Conservation (phyloP, 179 eudicot species). For the Amaranthus tricolor region DNA sequence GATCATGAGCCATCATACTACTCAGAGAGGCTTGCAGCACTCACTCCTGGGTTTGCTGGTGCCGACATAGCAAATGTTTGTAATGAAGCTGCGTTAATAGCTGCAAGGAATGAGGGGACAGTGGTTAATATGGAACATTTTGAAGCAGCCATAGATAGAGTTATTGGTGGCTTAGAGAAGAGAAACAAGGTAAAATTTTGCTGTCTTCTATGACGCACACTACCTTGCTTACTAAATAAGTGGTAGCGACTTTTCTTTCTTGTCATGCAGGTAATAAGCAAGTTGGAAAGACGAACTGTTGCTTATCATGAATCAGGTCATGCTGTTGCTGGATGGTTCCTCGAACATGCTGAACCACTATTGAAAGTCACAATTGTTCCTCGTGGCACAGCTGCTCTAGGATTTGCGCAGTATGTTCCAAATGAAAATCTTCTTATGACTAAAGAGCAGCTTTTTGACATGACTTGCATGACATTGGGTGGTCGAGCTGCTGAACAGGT, state of each 20-base stretch:
- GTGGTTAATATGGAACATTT: slow-evolving; percentile 60
- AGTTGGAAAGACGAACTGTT: slow-evolving; percentile 71
- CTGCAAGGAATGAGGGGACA: slow-evolving; percentile 55
- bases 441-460: slow-evolving; percentile 77
- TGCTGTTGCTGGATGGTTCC: slow-evolving; percentile 91
- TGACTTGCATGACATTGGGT: slow-evolving; percentile 88
- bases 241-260: background rate
- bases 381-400: slow-evolving; percentile 92
- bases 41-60: slow-evolving; percentile 84
- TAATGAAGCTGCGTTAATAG: slow-evolving; percentile 79
- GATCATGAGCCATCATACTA: slow-evolving; percentile 59
- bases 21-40: slow-evolving; percentile 73
- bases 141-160: slow-evolving; percentile 70
- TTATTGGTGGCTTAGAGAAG: slow-evolving; percentile 86
- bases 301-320: slow-evolving; percentile 94
- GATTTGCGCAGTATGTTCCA: slow-evolving; percentile 85
- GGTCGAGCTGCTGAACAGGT: slow-evolving; percentile 92
- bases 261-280: slow-evolving; percentile 64
- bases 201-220: background rate
- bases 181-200: slow-evolving; percentile 53
- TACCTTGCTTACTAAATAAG: background rate
- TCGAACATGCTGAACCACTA: slow-evolving; percentile 88
- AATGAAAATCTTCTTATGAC: slow-evolving; percentile 82
- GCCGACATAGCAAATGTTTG: slow-evolving; percentile 86
- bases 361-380: slow-evolving; percentile 90